Evolutionary conservation across 139 green algal genomes (phyloP).

Genomic region (Picochlorum sp.): DNA sequence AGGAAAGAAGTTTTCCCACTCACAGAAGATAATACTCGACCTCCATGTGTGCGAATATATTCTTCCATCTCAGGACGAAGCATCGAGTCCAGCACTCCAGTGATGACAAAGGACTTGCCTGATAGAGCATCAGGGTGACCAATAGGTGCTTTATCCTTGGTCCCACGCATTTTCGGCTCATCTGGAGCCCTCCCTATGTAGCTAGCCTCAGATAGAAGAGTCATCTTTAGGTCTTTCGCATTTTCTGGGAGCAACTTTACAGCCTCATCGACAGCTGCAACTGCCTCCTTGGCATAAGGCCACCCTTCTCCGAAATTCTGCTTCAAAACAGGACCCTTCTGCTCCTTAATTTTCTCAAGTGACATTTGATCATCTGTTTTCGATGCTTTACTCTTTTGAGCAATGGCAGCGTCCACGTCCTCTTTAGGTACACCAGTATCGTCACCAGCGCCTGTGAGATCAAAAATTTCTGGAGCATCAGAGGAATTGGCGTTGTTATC

Average conservation of each 20-base stretch:
- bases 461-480: too few species aligned
- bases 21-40: slow-evolving; percentile 64
- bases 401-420: too few species aligned
- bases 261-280: slow-evolving; percentile 27
- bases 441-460: too few species aligned
- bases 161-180: slow-evolving; percentile 19
- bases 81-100: slow-evolving; percentile 69
- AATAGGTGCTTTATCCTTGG: slow-evolving; percentile 41
- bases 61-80: slow-evolving; percentile 64
- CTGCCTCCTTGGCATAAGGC: slow-evolving; percentile 3
- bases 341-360: too few species aligned
- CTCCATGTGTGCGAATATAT: slow-evolving; percentile 76
- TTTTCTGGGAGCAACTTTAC: slow-evolving; percentile 25
- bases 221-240: slow-evolving; percentile 11
- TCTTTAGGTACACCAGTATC: too few species aligned
- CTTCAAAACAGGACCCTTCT: too few species aligned
- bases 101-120: slow-evolving; percentile 87
- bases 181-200: slow-evolving; percentile 14
- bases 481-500: too few species aligned
- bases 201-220: slow-evolving; percentile 15
- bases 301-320: too few species aligned
- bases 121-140: slow-evolving; percentile 80
- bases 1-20: slow-evolving; percentile 83
- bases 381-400: too few species aligned
- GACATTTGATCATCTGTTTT: too few species aligned